Base-by-base conservation (phyloP, 2,329 filamentous ascomycete species). In the Didymellaceae sp. region DNA sequence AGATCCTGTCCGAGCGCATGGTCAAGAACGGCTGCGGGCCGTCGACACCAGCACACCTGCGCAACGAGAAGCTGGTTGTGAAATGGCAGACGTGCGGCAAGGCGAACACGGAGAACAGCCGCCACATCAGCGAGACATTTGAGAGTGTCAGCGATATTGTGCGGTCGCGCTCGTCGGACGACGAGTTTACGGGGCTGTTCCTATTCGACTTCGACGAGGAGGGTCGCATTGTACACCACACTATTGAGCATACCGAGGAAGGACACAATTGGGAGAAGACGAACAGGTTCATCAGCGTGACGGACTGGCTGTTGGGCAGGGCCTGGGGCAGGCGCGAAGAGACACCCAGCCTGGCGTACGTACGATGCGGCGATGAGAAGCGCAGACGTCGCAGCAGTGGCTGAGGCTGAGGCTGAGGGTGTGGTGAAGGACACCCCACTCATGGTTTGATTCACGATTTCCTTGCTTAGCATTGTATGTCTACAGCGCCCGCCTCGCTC, bases 151-250 rank as follows among this genome's bases (percentile, higher is more conserved):
- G 74, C 14, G 78, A 78, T 30, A 81, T 84, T 31, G 76, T 86
- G 4, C 80, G 82, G 14, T 74, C 80, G 59, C 57, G 55, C 14
- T 40, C 45, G 10, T 39, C 52, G 2, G 61, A 72, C 17, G 87
- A 89, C 65, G 88, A 92, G 66, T 97, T 97, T 63, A 90, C 86
- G 1, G 94, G 94, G 0, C 75, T 97, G 9, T 99, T 97, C 74
- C 87, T 96, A 52, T 99, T 99, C 71, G 90, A 96, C 59, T 99
- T 99, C 70, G 94, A 97, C 67, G 81, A 85, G 37, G 83, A 96
- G 63, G 94, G 94, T 1, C 82, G 91, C 57, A 85, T 99, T 26
- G 75, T 89, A 38, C 91, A 85, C 61, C 94, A 97, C 73, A 96
- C 90, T 0, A 97, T 99, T 65, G 94, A 99, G 75, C 90, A 96